Evolutionary conservation across 1,139 yeast species (phyloP), one percentile per base, ranked within the genome.

Genomic region (Blastobotrys elegans): DNA sequence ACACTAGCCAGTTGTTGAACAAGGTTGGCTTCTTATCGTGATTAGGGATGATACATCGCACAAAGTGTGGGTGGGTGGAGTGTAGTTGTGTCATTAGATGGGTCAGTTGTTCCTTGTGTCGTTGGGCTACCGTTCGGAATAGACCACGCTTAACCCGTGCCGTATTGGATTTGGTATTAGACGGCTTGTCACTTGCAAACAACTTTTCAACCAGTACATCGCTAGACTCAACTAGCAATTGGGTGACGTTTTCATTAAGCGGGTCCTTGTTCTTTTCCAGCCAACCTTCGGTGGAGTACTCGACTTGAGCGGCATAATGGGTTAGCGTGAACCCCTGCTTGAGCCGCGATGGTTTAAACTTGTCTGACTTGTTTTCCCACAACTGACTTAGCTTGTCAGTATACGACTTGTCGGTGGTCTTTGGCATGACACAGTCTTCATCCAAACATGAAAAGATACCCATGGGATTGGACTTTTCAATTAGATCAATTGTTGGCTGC

Each of bases 241-340:
- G 75, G 39, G 85, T 70, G 20, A 92, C 75, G 53, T 83, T 79
- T 48, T 88, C 95, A 59, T 83, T 87, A 31, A 94, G 73, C 1
- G 98, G 98, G 62, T 94, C 98, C 56, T 88, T 86, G 64, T 94
- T 94, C 68, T 92, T 94, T 56, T 88, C 90, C 22, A 94, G 70
- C 98, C 98, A 94, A 34, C 90, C 90, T 27, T 84, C 92, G 18
- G 90, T 85, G 42, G 85, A 79, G 65, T 94, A 94, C 58, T 90
- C 96, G 29, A 94, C 99, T 53, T 80, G 83, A 7, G 96, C 97
- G 18, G 98, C 98, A 67, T 92, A 92, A 67, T 94, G 98, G 50
- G 86, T 83, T 27, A 94, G 72, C 10, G 88, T 74, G 60, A 94
- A 94, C 1, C 75, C 76, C 45, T 65, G 69, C 17, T 63, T 63